Conservation (phyloP, 2,329 filamentous ascomycete genomes). For the Monilinia aucupariae region DNA sequence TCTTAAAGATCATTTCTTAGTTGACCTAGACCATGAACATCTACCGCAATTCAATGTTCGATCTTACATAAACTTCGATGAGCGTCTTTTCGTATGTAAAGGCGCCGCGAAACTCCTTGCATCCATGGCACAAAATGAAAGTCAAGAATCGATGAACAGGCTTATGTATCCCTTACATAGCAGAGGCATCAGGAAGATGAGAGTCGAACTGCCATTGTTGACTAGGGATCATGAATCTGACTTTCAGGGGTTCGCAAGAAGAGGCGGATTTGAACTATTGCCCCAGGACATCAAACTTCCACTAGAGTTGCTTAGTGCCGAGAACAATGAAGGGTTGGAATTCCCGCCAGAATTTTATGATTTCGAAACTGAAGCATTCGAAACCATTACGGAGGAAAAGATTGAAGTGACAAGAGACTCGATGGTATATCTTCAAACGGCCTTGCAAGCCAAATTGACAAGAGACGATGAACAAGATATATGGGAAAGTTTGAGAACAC, state of each 20-base stretch:
- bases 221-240: constrained; percentile 31
- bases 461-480: constrained; percentile 25
- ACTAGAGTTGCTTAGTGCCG: constrained; percentile 29
- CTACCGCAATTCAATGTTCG: constrained; percentile 25
- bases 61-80: constrained; percentile 21
- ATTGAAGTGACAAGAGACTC: constrained; percentile 28
- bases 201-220: constrained; percentile 32
- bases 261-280: constrained; percentile 29
- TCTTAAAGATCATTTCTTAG: neutral
- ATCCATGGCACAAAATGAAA: constrained; percentile 19
- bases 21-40: constrained; percentile 16
- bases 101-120: constrained; percentile 27
- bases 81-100: constrained; percentile 27
- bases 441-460: constrained; percentile 24
- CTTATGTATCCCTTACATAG: constrained; percentile 12
- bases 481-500: constrained; percentile 22
- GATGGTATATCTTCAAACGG: constrained; percentile 24
- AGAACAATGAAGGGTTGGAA: constrained; percentile 28
- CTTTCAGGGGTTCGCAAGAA: constrained; percentile 25
- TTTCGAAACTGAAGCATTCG: constrained; percentile 17
- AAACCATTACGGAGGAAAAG: constrained; percentile 27
- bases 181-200: constrained; percentile 14
- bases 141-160: constrained; percentile 17
- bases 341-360: constrained; percentile 24
- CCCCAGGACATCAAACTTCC: constrained; percentile 31